Percentiles rank a stretch among this genome's conserved stretches.
phyloP scores from a whole-genome alignment of 495 filamentous ascomycete genomes.

The Aspergillus ellipticus region DNA sequence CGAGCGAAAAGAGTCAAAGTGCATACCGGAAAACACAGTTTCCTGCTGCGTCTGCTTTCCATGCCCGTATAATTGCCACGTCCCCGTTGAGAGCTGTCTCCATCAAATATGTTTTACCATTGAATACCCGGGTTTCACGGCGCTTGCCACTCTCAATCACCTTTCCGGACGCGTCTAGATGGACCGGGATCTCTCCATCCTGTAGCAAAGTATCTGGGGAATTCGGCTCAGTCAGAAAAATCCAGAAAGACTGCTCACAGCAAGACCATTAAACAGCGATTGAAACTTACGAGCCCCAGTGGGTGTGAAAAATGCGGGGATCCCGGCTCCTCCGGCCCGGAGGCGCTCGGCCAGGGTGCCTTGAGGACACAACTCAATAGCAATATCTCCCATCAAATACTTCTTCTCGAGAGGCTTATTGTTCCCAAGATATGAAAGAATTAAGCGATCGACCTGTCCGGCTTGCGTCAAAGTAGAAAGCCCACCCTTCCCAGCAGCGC shows the following conservation, averaged over 20 bases:
- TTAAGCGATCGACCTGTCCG: conserved; percentile 78
- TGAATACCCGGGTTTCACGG: conserved; percentile 80
- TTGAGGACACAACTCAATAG: conserved; percentile 84
- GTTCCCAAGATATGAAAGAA: conserved; percentile 82
- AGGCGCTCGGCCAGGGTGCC: conserved; percentile 85
- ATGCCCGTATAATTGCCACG: conserved; percentile 84
- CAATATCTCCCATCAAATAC: conserved; percentile 78
- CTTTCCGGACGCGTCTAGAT: conserved; percentile 70
- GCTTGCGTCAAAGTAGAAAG: conserved; percentile 74
- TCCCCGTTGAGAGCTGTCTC: conserved; percentile 82
- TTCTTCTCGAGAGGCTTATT: conserved; percentile 84
- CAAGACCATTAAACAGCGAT: background rate
- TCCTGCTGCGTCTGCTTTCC: conserved; percentile 79
- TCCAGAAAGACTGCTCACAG: background rate
- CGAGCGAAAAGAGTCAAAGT: background rate
- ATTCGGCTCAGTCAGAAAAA: background rate
- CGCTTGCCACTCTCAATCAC: conserved; percentile 67
- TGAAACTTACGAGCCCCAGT: conserved; percentile 66
- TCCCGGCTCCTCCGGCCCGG: conserved; percentile 77
- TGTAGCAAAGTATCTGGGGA: conserved; percentile 64
- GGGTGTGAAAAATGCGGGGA: conserved; percentile 89
- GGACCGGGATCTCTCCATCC: conserved; percentile 75
- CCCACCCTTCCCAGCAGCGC: conserved; percentile 67
- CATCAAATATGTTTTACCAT: conserved; percentile 79
- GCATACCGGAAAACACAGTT: conserved; percentile 86